These are phyloP conservation scores for Colletotrichum sojae DNA, from an alignment of 2,329 filamentous ascomycete species.

Conservation along the genomic window DNA sequence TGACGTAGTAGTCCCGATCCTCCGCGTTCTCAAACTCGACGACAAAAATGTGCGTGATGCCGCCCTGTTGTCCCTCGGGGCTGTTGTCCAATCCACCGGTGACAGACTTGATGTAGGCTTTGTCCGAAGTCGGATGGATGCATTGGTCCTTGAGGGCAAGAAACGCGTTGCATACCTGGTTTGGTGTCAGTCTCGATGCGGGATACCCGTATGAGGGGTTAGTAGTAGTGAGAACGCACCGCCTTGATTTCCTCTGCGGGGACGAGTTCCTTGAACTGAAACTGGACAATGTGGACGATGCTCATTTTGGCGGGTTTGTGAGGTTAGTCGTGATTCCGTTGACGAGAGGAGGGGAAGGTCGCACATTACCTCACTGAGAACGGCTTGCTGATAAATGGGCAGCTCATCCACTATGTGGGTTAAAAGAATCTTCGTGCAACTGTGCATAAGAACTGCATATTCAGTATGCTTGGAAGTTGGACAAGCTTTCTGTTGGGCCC, in stretches of 20 bases:
- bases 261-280: constrained; percentile 72
- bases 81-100: constrained; percentile 75
- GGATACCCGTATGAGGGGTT: neutral
- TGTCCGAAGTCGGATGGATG: constrained; percentile 70
- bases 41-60: constrained; percentile 79
- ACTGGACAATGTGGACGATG: constrained; percentile 78
- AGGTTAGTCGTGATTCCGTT: neutral
- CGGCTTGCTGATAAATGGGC: too few species aligned
- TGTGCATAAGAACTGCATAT: too few species aligned
- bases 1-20: constrained; percentile 78
- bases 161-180: constrained; percentile 48
- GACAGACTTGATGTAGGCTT: constrained; percentile 72
- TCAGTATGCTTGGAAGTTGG: too few species aligned
- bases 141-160: constrained; percentile 71
- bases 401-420: too few species aligned
- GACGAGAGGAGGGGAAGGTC: too few species aligned
- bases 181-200: constrained; percentile 1
- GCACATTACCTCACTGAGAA: too few species aligned
- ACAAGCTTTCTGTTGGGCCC: too few species aligned
- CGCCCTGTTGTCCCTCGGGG: constrained; percentile 71
- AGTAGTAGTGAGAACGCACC: constrained; percentile 57
- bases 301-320: constrained; percentile 60
- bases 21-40: constrained; percentile 74
- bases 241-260: constrained; percentile 66
- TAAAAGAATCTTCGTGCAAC: too few species aligned